Evolutionary conservation across 2,329 filamentous ascomycete genomes (phyloP).

Genomic region (Diaporthe sp.): DNA sequence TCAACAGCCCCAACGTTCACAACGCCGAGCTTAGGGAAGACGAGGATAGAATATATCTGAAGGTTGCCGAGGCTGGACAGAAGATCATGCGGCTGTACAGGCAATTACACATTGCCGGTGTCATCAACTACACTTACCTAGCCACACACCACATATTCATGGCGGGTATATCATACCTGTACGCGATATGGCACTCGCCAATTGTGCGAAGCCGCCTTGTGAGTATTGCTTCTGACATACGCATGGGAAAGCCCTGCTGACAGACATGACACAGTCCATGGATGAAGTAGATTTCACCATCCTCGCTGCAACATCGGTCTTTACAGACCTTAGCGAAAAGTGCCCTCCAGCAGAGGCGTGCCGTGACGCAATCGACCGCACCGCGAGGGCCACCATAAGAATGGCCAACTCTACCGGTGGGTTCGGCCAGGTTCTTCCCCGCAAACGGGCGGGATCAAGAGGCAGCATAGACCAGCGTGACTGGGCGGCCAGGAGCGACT

Average conservation of each 20-base stretch:
- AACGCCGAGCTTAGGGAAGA: conserved; percentile 78
- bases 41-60: conserved; percentile 91
- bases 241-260: conserved; percentile 40
- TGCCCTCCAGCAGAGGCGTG: conserved; percentile 96
- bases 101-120: conserved; percentile 84
- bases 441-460: conserved; percentile 30
- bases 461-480: conserved; percentile 41
- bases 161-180: conserved; percentile 95
- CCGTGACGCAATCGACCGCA: conserved; percentile 92
- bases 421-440: conserved; percentile 65
- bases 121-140: conserved; percentile 96
- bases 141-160: conserved; percentile 98
- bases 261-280: conserved; percentile 67
- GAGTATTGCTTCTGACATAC: conserved; percentile 51
- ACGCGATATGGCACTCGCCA: conserved; percentile 96
- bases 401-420: conserved; percentile 92
- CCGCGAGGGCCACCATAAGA: conserved; percentile 93
- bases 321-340: conserved; percentile 91
- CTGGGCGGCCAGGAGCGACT: conserved; percentile 45
- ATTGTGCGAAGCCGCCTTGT: conserved; percentile 87
- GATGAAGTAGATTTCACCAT: conserved; percentile 99
- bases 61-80: conserved; percentile 94
- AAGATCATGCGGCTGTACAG: conserved; percentile 92
- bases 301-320: conserved; percentile 89
- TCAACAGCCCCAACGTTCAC: conserved; percentile 70